Base-by-base conservation (phyloP, 352 stramenopile species). In the Pythium sukuiense region DNA sequence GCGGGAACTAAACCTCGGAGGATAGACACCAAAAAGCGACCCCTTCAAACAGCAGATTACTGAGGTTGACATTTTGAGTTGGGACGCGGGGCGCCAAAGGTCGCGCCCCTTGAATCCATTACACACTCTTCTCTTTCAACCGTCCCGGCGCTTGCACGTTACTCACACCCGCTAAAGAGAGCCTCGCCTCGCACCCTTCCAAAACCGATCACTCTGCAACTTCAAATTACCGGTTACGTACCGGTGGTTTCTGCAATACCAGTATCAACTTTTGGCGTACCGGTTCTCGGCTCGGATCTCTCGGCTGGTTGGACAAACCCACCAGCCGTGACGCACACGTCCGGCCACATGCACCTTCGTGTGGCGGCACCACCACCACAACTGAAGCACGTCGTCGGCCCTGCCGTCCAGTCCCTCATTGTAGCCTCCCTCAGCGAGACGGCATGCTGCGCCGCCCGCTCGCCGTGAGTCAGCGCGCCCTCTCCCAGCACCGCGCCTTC, bases 391-490 rank as follows among this genome's bases (percentile, higher is more conserved):
- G 32, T 9, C n/a, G n/a, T n/a, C n/a, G n/a, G n/a, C n/a, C n/a
- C n/a, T n/a, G n/a, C n/a, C n/a, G n/a, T n/a, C n/a, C n/a, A n/a
- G n/a, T n/a, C n/a, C n/a, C n/a, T n/a, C n/a, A n/a, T n/a, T n/a
- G n/a, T n/a, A n/a, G n/a, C n/a, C n/a, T n/a, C n/a, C n/a, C n/a
- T n/a, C n/a, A n/a, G n/a, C n/a, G n/a, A n/a, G 33, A 20, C 29
- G n/a, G 13, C 43, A 90, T 90, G 81, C 78, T 90, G 61, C 81
- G 80, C 61, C 76, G 79, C 35, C 46, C 69, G 27, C 65, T 86
- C 48, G 65, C 79, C 63, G 71, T 69, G 60, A 61, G 67, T 54
- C 63, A 64, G 72, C 80, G 74, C 64, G 69, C 76, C 50, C 59
- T 87, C 53, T 69, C 69, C 61, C 65, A 56, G 12, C 56, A 52